Evolutionary conservation across 345 rosid species (phyloP), one percentile per base, ranked within the genome.

Genomic region (Clarkia xantiana): DNA sequence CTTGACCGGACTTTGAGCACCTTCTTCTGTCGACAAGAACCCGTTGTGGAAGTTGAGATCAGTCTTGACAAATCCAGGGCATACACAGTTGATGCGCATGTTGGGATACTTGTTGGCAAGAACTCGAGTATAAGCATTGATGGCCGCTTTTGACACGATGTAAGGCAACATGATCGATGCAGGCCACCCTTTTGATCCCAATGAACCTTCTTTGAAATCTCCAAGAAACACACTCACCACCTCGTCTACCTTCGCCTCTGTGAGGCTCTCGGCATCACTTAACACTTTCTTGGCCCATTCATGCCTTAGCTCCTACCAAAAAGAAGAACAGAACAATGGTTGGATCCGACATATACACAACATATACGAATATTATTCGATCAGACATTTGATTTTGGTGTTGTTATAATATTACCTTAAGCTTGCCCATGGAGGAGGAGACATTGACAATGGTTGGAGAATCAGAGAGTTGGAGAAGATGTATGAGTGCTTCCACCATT

Each of bases 401-500:
- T 14, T 18, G 2, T 34, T n/a, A n/a, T 22, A 3, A 8, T 17
- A 18, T 18, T 68, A 72, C 74, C 80, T 56, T 29, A 8, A 79
- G 54, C 62, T 51, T 43, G 38, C 71, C 82, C 60, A 42, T 14
- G 47, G 48, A 4, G n/a, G 82, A 73, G 18, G 82, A 73, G 23
- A 79, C 65, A 54, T 48, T 79, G 50, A 76, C 80, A 29, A 79
- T 63, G 47, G 72, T 67, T 7, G 82, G 70, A 1, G 67, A 67
- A 44, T 71, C 61, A 6, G 82, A 73, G 44, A 66, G 45, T 12
- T 58, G 57, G 40, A 79, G 86, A 29, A 79, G 66, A 29, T 68
- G 65, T 41, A 73, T 47, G 53, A 73, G 51, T 11, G 72, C 80
- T 60, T 73, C 76, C 9, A 70, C 61, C 70, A 72, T 76, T 23